Conservation (phyloP, 164 flowering plant genomes). For the Vitis vinifera region ASM3070453v1 NC_081806.1:1250001-1250500, state of each 20-base stretch:
- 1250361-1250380: conserved; percentile 24
- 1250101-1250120: conserved; percentile 41
- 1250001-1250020: conserved; percentile 31
- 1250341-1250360: conserved; percentile 31
- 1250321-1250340: conserved; percentile 16
- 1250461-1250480: not conserved
- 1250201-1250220: conserved; percentile 34
- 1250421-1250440: not conserved
- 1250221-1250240: conserved; percentile 39
- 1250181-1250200: conserved; percentile 43
- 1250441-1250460: not conserved
- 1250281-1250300: conserved; percentile 50
- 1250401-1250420: not conserved
- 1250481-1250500: not conserved
- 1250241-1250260: conserved; percentile 34
- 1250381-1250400: conserved; percentile 38
- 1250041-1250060: conserved; percentile 48
- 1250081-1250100: conserved; percentile 43
- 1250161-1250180: conserved; percentile 44
- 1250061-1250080: conserved; percentile 30
- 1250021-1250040: conserved; percentile 42
- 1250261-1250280: conserved; percentile 30
- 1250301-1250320: conserved; percentile 39
- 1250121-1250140: conserved; percentile 41
- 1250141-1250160: conserved; percentile 42